Base-by-base conservation (phyloP, 352 stramenopile genomes). In the Pythium chondricola region DNA sequence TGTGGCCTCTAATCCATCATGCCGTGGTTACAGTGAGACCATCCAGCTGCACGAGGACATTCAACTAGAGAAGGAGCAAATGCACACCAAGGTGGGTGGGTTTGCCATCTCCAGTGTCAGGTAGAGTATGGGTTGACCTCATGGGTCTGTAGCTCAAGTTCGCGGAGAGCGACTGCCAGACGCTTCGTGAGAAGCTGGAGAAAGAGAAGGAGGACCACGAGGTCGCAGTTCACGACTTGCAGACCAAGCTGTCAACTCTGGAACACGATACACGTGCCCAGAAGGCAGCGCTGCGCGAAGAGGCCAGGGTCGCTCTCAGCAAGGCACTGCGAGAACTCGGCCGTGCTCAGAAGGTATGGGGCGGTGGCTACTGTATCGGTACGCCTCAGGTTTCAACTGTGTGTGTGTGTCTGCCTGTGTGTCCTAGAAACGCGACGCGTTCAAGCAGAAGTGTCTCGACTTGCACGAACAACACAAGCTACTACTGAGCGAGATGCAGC, bases 391-490 rank as follows among this genome's bases (percentile, higher is more conserved):
- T n/a, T n/a, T n/a, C n/a, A n/a, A n/a, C n/a, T n/a, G n/a, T n/a
- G n/a, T n/a, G n/a, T n/a, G n/a, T n/a, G n/a, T n/a, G n/a, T n/a
- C n/a, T n/a, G n/a, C n/a, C n/a, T n/a, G n/a, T n/a, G n/a, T n/a
- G n/a, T n/a, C 7, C 16, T 59, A 85, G 73, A 90, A 92, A 65
- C 69, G 76, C 14, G 75, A 92, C 46, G 75, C 75, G 22, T 92
- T 88, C 58, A 92, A 92, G 35, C 65, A 68, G 21, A 92, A 89
- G 33, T 92, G 81, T 48, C 62, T 92, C 9, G 73, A 92, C 48
- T 70, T 82, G 45, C 81, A 92, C 59, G 74, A 86, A 43, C 69
- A 64, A 17, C 83, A 80, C 66, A 89, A 92, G 43, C 50, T 61
- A 4, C 30, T 86, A 37, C 33, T 69, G 6, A 50, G 65, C 21